Evolutionary conservation across 805 yeast genomes (phyloP).

Genomic region (Wickerhamiella bombiphila): DNA sequence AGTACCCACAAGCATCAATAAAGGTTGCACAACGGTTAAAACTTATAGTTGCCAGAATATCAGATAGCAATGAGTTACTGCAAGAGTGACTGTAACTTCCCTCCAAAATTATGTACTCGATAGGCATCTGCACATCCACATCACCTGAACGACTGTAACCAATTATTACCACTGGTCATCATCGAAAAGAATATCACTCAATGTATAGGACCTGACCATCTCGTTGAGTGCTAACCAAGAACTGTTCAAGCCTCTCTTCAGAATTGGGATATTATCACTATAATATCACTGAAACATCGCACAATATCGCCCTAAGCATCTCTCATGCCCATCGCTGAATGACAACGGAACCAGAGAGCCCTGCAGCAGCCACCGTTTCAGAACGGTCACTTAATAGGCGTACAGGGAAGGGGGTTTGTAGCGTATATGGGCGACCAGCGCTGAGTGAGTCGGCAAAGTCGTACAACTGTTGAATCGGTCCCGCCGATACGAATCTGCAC

Average conservation of each 20-base stretch:
- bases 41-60: too few species aligned
- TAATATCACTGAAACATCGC: too few species aligned
- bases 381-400: constrained; percentile 47
- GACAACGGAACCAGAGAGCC: constrained; percentile 68
- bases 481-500: constrained; percentile 47
- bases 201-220: too few species aligned
- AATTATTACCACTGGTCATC: not conserved
- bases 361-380: constrained; percentile 55
- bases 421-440: constrained; percentile 37
- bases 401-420: constrained; percentile 74
- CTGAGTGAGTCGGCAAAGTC: constrained; percentile 41
- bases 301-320: too few species aligned
- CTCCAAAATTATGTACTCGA: too few species aligned
- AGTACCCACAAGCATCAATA: too few species aligned
- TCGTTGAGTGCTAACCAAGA: not conserved
- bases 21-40: too few species aligned
- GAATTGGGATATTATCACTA: too few species aligned
- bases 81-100: too few species aligned
- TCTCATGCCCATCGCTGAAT: constrained; percentile 32
- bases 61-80: too few species aligned
- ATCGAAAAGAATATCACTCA: too few species aligned
- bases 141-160: not conserved
- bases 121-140: too few species aligned
- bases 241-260: not conserved
- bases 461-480: constrained; percentile 50